Percentiles rank a stretch among this genome's conserved stretches.
Evolutionary conservation across 257 asterid species (phyloP).

Genomic region (Lycium ferocissimum): DNA sequence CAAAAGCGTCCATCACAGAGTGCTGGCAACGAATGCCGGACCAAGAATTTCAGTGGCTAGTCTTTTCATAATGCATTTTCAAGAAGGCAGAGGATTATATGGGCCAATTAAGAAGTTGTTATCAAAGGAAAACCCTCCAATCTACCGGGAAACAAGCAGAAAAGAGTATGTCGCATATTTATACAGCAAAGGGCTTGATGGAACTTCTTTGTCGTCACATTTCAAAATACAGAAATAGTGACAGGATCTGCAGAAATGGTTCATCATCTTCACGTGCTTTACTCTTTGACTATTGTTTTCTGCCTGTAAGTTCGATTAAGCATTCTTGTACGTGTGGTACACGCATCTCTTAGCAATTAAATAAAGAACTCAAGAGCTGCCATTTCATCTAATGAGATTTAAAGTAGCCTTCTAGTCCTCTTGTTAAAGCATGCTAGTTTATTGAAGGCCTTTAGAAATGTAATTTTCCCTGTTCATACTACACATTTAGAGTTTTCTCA

Average conservation of each 20-base stretch:
- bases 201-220: conserved; percentile 48
- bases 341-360: not conserved
- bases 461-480: not conserved
- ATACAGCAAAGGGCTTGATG: conserved; percentile 51
- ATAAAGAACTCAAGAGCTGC: not conserved
- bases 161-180: conserved; percentile 52
- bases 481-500: not conserved
- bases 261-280: not conserved
- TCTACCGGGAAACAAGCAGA: conserved; percentile 50
- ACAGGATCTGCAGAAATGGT: not conserved
- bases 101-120: conserved; percentile 57
- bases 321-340: not conserved
- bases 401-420: not conserved
- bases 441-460: not conserved
- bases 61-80: conserved; percentile 52
- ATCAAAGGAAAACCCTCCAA: conserved; percentile 50
- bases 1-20: conserved; percentile 56
- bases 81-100: conserved; percentile 28
- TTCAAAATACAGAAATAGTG: conserved; percentile 36
- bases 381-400: not conserved
- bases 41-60: conserved; percentile 63
- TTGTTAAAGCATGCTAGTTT: not conserved
- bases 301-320: not conserved
- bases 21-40: conserved; percentile 42
- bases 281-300: not conserved